Base-by-base conservation (phyloP, 352 stramenopile genomes). In the Phytophthora fragariaefolia region DNA sequence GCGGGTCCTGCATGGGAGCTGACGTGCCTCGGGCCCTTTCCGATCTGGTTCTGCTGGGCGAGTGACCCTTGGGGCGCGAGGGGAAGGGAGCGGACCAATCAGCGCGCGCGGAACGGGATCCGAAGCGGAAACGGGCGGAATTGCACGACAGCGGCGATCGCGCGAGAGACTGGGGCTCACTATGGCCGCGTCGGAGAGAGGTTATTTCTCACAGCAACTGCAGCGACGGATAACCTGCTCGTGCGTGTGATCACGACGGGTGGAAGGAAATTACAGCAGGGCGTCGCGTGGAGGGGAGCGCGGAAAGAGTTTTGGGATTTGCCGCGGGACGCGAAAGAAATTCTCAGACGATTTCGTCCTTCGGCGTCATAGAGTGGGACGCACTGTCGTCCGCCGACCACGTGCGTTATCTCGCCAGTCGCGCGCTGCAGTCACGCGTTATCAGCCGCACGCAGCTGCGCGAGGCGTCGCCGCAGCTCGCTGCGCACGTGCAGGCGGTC, bases 401-500 rank as follows among this genome's bases (percentile, higher is more conserved):
- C n/a, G 18, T 28, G 30, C n/a, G 36, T n/a, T 34, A 18, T 47
- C 13, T 34, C 45, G 53, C 18, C 34, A 18, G 54, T 13, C 46
- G 32, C n/a, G n/a, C n/a, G n/a, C n/a, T n/a, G n/a, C 27, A 18
- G 43, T 38, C 15, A 40, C 40, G 15, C 43, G 36, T 32, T 28
- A 34, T 50, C 8, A n/a, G 18, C 8, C 13, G 27, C 28, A 13
- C 50, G 56, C 30, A 77, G 17, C 2, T 57, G 46, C 1, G 46
- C 34, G 6, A 80, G 61, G 15, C 73, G 74, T 23, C 70, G 68
- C 8, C 75, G 73, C 9, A 92, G 45, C 51, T 93, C 87, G 30
- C 68, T 75, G 24, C 71, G 77, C 2, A 82, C 69, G 40, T 85
- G 50, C 32, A 91, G 10, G 36, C 36, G 57, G 38, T 92, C 82